Percentiles rank a stretch among this genome's conserved stretches.
Evolutionary conservation across 805 yeast genomes (phyloP).

Genomic region (Torulaspora microellipsoides): DNA sequence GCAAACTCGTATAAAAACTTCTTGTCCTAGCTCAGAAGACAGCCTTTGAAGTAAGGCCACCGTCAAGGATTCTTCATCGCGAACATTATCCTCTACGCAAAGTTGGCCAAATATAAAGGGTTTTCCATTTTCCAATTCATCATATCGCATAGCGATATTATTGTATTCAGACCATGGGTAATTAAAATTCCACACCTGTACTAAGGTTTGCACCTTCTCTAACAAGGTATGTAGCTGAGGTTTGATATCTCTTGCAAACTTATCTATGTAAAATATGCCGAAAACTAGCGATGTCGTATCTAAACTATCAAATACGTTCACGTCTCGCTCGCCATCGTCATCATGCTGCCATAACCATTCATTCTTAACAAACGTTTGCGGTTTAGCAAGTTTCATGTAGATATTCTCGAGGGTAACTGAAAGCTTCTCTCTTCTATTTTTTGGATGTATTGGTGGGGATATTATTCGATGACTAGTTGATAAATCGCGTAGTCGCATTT

Average conservation of each 20-base stretch:
- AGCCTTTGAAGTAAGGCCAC: slow-evolving; percentile 39
- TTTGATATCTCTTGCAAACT: slow-evolving; percentile 3
- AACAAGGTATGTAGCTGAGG: not conserved
- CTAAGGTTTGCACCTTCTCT: slow-evolving; percentile 7
- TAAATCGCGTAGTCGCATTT: no score
- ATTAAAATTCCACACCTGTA: slow-evolving; percentile 34
- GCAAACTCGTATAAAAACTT: slow-evolving; percentile 42
- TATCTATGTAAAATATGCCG: slow-evolving; percentile 29
- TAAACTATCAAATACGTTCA: slow-evolving; percentile 19
- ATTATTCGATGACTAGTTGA: no score
- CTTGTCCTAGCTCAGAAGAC: slow-evolving; percentile 24
- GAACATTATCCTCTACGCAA: slow-evolving; percentile 40
- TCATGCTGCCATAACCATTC: slow-evolving; percentile 25
- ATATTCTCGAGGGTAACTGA: no score
- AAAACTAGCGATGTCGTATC: slow-evolving; percentile 24
- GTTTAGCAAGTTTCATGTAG: slow-evolving; percentile 9
- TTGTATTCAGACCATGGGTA: slow-evolving; percentile 43
- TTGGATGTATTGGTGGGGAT: no score
- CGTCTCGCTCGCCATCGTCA: slow-evolving; percentile 14
- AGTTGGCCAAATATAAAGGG: slow-evolving; percentile 30
- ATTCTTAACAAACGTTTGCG: slow-evolving; percentile 4
- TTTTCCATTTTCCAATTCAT: slow-evolving; percentile 11
- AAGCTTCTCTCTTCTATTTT: no score
- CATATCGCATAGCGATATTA: slow-evolving; percentile 22
- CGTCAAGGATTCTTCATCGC: slow-evolving; percentile 45